Evolutionary conservation across 208 protist genomes (phyloP).

Genomic region (Leishmania tropica): DNA sequence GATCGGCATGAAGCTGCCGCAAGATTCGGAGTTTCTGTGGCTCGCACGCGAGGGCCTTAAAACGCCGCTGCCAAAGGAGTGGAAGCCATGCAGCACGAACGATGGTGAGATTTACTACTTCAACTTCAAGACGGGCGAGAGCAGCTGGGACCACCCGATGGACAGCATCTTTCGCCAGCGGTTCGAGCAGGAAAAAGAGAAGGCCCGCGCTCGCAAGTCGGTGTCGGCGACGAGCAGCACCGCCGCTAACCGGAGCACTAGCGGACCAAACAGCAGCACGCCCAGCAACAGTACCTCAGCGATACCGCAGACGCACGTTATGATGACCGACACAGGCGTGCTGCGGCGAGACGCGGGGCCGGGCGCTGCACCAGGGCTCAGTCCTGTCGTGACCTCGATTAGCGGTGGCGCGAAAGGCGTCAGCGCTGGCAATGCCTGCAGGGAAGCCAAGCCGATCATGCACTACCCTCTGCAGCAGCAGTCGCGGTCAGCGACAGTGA

Average conservation of each 20-base stretch:
- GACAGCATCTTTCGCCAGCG: conserved; percentile 87
- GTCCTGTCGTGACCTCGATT: neutral
- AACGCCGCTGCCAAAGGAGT: conserved; percentile 93
- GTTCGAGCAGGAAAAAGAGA: conserved; percentile 64
- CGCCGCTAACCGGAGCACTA: neutral
- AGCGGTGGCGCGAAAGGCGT: neutral
- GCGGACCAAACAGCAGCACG: neutral
- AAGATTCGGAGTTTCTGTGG: conserved; percentile 91
- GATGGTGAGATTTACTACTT: conserved; percentile 96
- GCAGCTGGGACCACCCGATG: conserved; percentile 95
- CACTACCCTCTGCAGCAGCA: conserved; percentile 9
- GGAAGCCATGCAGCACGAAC: conserved; percentile 94
- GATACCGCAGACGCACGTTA: conserved; percentile 24
- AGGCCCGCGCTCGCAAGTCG: conserved; percentile 10
- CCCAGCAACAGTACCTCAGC: neutral
- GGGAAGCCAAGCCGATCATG: conserved; percentile 5
- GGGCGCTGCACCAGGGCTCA: neutral
- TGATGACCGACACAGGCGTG: conserved; percentile 27
- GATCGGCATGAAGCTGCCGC: conserved; percentile 91
- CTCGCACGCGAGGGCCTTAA: conserved; percentile 94
- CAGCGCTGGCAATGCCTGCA: neutral
- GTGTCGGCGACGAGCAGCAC: neutral
- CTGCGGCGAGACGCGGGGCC: conserved; percentile 10
- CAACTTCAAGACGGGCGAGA: conserved; percentile 95
- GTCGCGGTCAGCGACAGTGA: neutral